phyloP scores from a whole-genome alignment of 2,329 filamentous ascomycete genomes.

The Xylariaceae sp. region DNA sequence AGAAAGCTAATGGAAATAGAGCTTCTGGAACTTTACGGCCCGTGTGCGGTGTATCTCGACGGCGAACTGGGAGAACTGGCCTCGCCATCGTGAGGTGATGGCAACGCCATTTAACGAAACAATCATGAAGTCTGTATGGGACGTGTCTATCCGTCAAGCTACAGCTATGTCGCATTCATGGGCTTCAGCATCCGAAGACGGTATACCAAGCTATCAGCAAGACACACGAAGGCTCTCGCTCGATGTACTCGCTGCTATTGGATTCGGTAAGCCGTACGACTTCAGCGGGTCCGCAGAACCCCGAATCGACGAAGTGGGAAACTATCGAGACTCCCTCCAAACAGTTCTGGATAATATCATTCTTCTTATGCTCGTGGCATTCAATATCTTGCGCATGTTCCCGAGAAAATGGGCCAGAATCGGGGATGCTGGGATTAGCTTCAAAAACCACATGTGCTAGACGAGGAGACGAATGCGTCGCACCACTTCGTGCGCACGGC shows the following conservation, averaged over 20 bases:
- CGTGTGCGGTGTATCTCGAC: conserved; percentile 28
- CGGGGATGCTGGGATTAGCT: conserved; percentile 18
- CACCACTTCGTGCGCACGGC: conserved; percentile 20
- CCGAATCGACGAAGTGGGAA: conserved; percentile 6
- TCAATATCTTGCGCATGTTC: conserved; percentile 8
- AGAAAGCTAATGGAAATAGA: conserved; percentile 13
- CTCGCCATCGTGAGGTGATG: conserved; percentile 26
- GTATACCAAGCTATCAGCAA: conserved; percentile 16
- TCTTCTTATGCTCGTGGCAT: conserved; percentile 22
- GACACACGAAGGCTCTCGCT: conserved; percentile 27
- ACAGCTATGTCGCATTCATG: conserved; percentile 22
- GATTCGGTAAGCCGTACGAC: conserved; percentile 22
- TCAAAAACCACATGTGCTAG: conserved; percentile 24
- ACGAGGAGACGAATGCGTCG: conserved; percentile 18
- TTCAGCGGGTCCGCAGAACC: conserved; percentile 19
- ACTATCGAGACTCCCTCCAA: conserved; percentile 26
- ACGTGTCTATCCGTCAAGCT: conserved; percentile 23
- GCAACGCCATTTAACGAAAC: conserved; percentile 29
- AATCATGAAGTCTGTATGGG: conserved; percentile 29
- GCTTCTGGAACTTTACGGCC: conserved; percentile 27
- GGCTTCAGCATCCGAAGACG: conserved; percentile 1
- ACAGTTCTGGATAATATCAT: conserved; percentile 26
- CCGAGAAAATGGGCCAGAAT: conserved; percentile 14
- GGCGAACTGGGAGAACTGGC: conserved; percentile 26
- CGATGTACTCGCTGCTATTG: conserved; percentile 26